These are phyloP conservation scores for Flammula alnicola DNA, from an alignment of 1,284 basidiomycete species.

Conservation along the genomic window DNA sequence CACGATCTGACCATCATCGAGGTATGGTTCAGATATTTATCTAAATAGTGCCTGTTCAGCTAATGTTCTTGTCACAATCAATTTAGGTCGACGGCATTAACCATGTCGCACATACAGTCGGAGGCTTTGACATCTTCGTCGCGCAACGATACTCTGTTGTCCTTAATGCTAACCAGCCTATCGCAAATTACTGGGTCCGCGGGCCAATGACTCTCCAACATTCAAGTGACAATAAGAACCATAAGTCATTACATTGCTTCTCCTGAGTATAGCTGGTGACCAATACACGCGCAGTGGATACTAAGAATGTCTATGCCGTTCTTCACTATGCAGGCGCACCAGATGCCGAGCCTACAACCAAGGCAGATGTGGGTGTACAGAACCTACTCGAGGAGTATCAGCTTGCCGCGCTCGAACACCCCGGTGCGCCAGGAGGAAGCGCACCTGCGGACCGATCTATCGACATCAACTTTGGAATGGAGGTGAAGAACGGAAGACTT, in stretches of 20 bases:
- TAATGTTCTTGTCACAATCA: conserved; percentile 3
- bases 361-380: conserved; percentile 13
- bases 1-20: conserved; percentile 41
- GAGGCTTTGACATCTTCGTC: conserved; percentile 39
- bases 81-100: conserved; percentile 49
- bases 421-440: conserved; percentile 35
- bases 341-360: conserved; percentile 21
- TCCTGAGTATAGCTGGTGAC: background rate
- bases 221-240: conserved; percentile 18
- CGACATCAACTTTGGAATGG: conserved; percentile 30
- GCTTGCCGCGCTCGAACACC: conserved; percentile 25
- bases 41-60: conserved; percentile 16
- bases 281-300: conserved; percentile 20
- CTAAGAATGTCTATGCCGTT: conserved; percentile 51
- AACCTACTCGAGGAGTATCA: conserved; percentile 35
- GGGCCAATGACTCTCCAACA: conserved; percentile 28
- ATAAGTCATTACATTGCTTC: conserved; percentile 1
- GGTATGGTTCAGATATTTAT: conserved; percentile 26
- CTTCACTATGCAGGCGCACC: conserved; percentile 44
- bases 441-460: conserved; percentile 34
- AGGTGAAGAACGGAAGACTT: conserved; percentile 19
- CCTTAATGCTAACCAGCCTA: conserved; percentile 43
- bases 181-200: conserved; percentile 49
- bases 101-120: conserved; percentile 41
- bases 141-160: conserved; percentile 44